Evolutionary conservation across 139 green algal species (phyloP), one percentile per base, ranked within the genome.

Genomic region (Tetraselmis striata): DNA sequence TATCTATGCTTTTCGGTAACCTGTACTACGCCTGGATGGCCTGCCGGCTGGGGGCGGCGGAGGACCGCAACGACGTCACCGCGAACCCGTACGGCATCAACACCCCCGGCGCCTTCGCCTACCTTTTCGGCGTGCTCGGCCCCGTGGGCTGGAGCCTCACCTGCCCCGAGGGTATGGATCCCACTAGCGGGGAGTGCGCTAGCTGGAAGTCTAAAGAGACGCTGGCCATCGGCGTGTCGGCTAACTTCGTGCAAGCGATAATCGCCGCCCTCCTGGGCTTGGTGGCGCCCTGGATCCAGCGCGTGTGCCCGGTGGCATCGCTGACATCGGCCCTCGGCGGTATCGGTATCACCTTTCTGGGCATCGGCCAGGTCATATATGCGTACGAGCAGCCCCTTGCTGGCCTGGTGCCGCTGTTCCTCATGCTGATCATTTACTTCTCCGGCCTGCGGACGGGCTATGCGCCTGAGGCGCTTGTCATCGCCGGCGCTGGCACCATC

Each of bases 41-140:
- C 23, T 74, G 32, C 25, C 80, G 80, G 23, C 80, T 79, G 0
- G 59, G 32, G 28, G 59, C 59, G 23, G 75, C 81, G 1, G 81
- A 81, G 76, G 32, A 81, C 5, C 31, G 81, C 30, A 30, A n/a
- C 22, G 75, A 85, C 31, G 31, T 81, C 1, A 82, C 76, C 1
- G 81, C 81, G 1, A 75, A 85, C 29, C 81, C 81, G 25, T 85
- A 85, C 77, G 81, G 81, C 28, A 85, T 85, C 26, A 85, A 85
- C 81, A 85, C 81, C n/a, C 59, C 81, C 1, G 81, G 27, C 25
- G 77, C 77, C 2, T 75, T 81, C 31, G 31, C 31, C 27, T 59
- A 59, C 26, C 24, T 59, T 28, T 75, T 81, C 77, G 25, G 25
- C 77, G 26, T 81, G 2, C 25, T 81, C 23, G 28, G 2, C 23